These are phyloP conservation scores for Bruguiera sexangula DNA, from an alignment of 345 rosid genomes.

Conservation along the genomic window DNA sequence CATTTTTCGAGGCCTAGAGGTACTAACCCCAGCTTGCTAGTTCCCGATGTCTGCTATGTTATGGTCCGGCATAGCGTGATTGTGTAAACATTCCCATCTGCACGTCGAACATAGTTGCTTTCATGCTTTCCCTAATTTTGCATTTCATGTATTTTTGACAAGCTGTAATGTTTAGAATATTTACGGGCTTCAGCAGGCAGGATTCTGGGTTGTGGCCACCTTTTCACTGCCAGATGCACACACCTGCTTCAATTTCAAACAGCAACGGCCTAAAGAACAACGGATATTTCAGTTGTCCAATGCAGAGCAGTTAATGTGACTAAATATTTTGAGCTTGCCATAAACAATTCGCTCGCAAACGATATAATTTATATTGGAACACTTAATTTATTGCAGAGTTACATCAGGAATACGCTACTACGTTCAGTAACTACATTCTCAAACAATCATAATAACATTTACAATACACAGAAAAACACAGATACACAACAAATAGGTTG, in stretches of 20 bases:
- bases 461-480: background rate
- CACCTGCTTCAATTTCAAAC: too few relatives aligned
- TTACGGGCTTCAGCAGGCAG: too few relatives aligned
- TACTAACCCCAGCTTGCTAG: background rate
- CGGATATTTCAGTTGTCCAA: too few relatives aligned
- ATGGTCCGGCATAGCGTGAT: background rate
- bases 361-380: too few relatives aligned
- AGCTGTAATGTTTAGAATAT: background rate
- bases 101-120: background rate
- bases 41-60: background rate
- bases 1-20: too few relatives aligned
- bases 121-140: background rate
- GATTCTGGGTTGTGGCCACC: too few relatives aligned
- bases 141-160: conserved; percentile 6
- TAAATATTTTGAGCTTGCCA: too few relatives aligned
- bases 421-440: conserved; percentile 7
- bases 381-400: conserved; percentile 1
- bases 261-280: too few relatives aligned
- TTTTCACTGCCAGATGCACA: too few relatives aligned
- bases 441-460: conserved; percentile 12
- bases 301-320: too few relatives aligned
- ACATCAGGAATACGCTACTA: background rate
- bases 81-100: background rate
- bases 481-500: background rate
- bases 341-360: too few relatives aligned